Base-by-base conservation (phyloP, 306 rosid genomes). In the Gastrolobium villosum region DNA sequence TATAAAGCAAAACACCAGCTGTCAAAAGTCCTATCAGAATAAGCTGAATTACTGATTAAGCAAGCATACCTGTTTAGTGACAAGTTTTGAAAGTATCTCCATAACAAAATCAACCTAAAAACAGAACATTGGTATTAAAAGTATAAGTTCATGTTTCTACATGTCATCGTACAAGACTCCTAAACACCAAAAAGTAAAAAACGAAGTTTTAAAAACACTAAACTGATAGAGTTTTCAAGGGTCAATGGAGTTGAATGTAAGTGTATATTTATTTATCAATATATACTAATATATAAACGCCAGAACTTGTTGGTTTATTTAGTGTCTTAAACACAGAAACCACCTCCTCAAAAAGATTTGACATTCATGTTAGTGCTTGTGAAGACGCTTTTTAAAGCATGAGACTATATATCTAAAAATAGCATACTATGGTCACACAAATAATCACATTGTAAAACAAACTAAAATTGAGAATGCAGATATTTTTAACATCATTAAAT, bases 31-130 rank as follows among this genome's bases (percentile, higher is more conserved):
- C 62, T 43, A 40, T 6, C 28, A 65, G 32, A 72, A 69, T 63
- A 54, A 54, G 30, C 46, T 28, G 61, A 49, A 65, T 60, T 52
- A 65, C 10, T 40, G 60, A 48, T 39, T 1, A 9, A 76, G 71
- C 4, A 32, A 64, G 64, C 66, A 15, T 86, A 93, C 98, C 99
- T 91, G 98, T 89, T 76, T 96, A 67, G 83, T 82, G 40, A 96
- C 98, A 74, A 96, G 98, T 81, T 93, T 96, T 45, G 92, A 87
- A 57, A 96, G 96, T 86, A 96, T 96, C 90, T 96, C 98, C 99
- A 96, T 96, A n/a, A 96, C 96, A 85, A 93, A 91, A 89, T 96
- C 98, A 86, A 96, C 99, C 99, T 96, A 82, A 55, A 89, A 68
- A 65, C 36, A 81, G 36, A 77, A 66, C 74, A 77, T 80, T 15